Evolutionary conservation across 805 yeast species (phyloP).

Genomic region (Schwanniomyces yamadae): DNA sequence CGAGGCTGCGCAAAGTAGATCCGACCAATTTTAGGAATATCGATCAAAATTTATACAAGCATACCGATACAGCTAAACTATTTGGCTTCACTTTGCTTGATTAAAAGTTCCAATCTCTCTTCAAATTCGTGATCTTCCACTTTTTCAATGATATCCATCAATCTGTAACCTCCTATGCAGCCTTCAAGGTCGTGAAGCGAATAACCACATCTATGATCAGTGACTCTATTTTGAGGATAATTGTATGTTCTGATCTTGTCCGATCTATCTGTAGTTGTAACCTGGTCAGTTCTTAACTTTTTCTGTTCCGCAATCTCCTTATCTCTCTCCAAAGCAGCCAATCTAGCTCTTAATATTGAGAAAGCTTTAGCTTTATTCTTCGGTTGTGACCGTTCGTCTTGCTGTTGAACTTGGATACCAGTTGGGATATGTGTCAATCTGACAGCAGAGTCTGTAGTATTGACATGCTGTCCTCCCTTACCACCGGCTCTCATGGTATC

Average conservation of each 20-base stretch:
- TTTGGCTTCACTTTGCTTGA: conserved; percentile 2
- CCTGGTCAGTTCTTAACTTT: conserved; percentile 74
- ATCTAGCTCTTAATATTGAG: conserved; percentile 71
- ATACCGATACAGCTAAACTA: no score
- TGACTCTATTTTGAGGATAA: conserved; percentile 86
- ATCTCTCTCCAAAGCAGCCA: conserved; percentile 76
- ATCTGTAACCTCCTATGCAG: conserved; percentile 36
- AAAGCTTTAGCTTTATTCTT: conserved; percentile 91
- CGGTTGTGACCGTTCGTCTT: conserved; percentile 94
- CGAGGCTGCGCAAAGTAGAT: no score
- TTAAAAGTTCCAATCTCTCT: conserved; percentile 28
- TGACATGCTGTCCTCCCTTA: conserved; percentile 97
- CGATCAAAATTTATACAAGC: no score
- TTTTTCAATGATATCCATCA: conserved; percentile 35
- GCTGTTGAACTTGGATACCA: conserved; percentile 85
- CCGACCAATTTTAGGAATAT: no score
- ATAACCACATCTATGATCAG: conserved; percentile 89
- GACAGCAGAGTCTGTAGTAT: conserved; percentile 96
- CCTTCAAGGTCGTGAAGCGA: conserved; percentile 68
- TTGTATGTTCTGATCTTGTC: conserved; percentile 95
- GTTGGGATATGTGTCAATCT: conserved; percentile 89
- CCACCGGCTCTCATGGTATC: conserved; percentile 99
- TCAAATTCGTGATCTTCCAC: conserved; percentile 40
- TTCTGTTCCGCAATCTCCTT: conserved; percentile 66
- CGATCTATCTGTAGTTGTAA: conserved; percentile 82